Percentiles rank a stretch among this genome's conserved stretches.
These are phyloP conservation scores for Miscanthus sacchariflorus DNA, from an alignment of 202 grass and related monocot genomes.

Conservation along the genomic window DNA sequence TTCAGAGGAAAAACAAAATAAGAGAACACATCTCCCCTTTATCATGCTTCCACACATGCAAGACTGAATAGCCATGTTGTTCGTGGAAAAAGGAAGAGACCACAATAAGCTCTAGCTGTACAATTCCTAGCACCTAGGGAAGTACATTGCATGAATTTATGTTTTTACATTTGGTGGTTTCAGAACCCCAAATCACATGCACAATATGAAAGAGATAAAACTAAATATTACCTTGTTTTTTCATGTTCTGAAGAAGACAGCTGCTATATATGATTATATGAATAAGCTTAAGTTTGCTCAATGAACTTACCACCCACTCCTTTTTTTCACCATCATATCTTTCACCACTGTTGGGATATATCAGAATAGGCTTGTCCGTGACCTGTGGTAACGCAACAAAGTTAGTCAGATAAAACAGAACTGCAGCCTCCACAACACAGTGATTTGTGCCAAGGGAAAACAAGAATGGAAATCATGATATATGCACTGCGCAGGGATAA, in stretches of 20 bases:
- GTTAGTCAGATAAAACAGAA: constrained; percentile 2
- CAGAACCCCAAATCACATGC: constrained; percentile 2
- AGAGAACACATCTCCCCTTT: background rate
- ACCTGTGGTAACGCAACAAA: constrained; percentile 58
- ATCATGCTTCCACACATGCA: background rate
- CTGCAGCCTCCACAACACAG: background rate
- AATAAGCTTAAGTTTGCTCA: background rate
- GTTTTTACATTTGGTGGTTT: background rate
- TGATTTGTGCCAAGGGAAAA: constrained; percentile 7
- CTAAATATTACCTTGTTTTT: constrained; percentile 38
- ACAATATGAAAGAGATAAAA: constrained; percentile 8
- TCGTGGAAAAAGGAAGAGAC: background rate
- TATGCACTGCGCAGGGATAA: background rate
- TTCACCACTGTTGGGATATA: constrained; percentile 99
- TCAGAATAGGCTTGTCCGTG: constrained; percentile 93
- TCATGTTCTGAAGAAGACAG: background rate
- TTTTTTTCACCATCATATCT: constrained; percentile 91
- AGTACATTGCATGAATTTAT: background rate
- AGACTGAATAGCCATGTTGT: constrained; percentile 8
- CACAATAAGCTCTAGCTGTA: background rate
- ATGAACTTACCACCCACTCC: constrained; percentile 95
- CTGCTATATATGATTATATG: background rate
- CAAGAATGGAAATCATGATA: background rate
- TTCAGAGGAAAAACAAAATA: background rate
- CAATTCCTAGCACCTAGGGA: constrained; percentile 9